Evolutionary conservation across 495 filamentous ascomycete genomes (phyloP), one percentile per base, ranked within the genome.

Genomic region (Penicillium turbatum): DNA sequence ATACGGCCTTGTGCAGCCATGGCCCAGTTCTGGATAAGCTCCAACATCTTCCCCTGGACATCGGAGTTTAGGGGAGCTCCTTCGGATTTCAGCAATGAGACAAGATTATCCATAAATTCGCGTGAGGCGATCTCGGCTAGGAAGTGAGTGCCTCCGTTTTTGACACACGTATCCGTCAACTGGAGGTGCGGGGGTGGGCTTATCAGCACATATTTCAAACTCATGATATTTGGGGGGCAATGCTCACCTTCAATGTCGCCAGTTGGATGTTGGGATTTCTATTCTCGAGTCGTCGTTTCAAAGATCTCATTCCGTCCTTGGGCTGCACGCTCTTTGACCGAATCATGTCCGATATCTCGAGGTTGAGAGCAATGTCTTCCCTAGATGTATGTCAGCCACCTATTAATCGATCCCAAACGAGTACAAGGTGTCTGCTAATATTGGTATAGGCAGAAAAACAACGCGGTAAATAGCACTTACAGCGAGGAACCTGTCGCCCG

Each of bases 121-220:
- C 92, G 83, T 2, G 92, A 96, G 12, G 93, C 92, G 53, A 98
- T 92, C 71, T 97, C 93, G 44, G 84, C 78, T 38, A 98, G 82
- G 64, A 98, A 98, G 71, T 98, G 93, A n/a, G 86, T 83, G 39
- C 93, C 93, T 21, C 93, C 93, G 72, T 98, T 98, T 71, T 98
- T 98, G 29, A 97, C 92, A 65, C 93, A 97, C 6, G 93, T 97
- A 74, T 98, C 93, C 29, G 92, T 96, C 54, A 98, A 86, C 85
- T 84, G 66, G 40, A 63, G 53, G 21, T 45, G 35, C 15, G 8
- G 1, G 37, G 27, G 35, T 13, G 8, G 0, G 37, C 29, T 43
- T 24, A 42, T 71, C 36, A 63, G 60, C 37, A 31, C 31, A 15
- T 48, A 15, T 36, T 36, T 30, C 36, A 17, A 29, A 3, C 11